phyloP scores from a whole-genome alignment of 495 filamentous ascomycete genomes.

The Cenococcum geophilum region DNA sequence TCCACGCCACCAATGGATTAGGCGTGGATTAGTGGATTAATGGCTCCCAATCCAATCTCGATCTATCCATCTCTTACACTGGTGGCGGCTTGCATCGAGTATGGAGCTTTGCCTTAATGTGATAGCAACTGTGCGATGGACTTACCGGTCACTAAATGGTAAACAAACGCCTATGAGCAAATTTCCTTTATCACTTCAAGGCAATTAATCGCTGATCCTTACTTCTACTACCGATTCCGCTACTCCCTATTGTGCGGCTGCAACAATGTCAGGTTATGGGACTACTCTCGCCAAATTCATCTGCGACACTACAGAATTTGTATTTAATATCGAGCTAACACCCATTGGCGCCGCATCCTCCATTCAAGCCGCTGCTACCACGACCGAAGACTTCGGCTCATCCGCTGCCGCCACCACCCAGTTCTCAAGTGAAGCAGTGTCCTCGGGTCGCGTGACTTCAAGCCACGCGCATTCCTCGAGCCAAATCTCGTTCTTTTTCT shows the following conservation, averaged over 20 bases:
- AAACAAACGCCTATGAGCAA: not conserved
- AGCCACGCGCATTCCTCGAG: not conserved
- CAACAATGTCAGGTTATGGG: not conserved
- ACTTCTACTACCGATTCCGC: not conserved
- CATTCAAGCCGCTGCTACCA: not conserved
- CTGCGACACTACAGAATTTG: not conserved
- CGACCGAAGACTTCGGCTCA: not conserved
- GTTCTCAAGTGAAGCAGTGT: not conserved
- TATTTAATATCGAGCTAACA: not conserved
- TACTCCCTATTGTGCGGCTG: not conserved
- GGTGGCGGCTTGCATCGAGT: not conserved
- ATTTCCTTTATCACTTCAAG: not conserved
- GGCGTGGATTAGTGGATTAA: too few relatives aligned
- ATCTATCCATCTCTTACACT: too few relatives aligned
- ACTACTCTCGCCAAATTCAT: not conserved
- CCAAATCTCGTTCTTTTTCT: not conserved
- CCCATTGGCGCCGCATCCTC: not conserved
- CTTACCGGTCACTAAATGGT: not conserved
- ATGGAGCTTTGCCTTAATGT: not conserved
- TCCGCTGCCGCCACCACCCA: not conserved
- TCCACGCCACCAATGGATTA: too few relatives aligned
- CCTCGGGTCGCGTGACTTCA: not conserved
- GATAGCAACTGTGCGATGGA: not conserved
- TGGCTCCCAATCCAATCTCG: too few relatives aligned
- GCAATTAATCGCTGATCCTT: not conserved